Base-by-base conservation (phyloP, 2,329 filamentous ascomycete species). In the Plenodomus tracheiphilus region DNA sequence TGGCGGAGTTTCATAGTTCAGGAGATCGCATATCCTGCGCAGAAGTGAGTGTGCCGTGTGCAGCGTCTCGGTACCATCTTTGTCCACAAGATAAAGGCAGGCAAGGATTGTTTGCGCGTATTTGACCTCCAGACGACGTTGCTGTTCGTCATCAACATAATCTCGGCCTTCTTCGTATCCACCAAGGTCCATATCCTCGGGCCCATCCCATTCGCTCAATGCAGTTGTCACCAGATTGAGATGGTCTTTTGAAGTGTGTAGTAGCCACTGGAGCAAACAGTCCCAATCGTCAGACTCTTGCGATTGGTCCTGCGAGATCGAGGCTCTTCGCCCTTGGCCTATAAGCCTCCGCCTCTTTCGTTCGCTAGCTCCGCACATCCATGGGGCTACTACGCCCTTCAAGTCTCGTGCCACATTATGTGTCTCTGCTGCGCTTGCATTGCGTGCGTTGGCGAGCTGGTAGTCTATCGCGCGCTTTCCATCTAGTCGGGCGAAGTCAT, bases 181-280 rank as follows among this genome's bases (percentile, higher is more conserved):
- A 3, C 85, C 86, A 4, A 90, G 68, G 56, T 91, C 86, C 39
- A 87, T 79, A 62, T 92, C 88, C 6, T 76, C 76, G 0, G 88
- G 87, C 0, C 88, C 89, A 59, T 86, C 83, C 88, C 88, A 93
- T 55, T 88, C 81, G 51, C 85, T 81, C 28, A 91, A 75, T 7
- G 81, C 84, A 41, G 79, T 77, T 25, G 85, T 77, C n/a, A 83
- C 81, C n/a, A 85, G 75, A 20, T 70, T 74, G 79, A 89, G 87
- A 15, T 84, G 81, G 17, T 75, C 76, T 3, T 77, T 75, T 1
- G 87, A 84, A 51, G 84, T 82, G 2, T 74, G 65, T 13, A 81
- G 76, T 34, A 93, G 77, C 87, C 88, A 92, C 46, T 81, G 76
- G 43, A 88, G 83, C 3, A 87, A 77, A 54, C 82, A 78, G 53